A percentile compares a stretch with the other conserved stretches of the same genome.
Evolutionary conservation across 176 grass and related monocot genomes (phyloP).

Genomic region (Ananas comosus): DNA sequence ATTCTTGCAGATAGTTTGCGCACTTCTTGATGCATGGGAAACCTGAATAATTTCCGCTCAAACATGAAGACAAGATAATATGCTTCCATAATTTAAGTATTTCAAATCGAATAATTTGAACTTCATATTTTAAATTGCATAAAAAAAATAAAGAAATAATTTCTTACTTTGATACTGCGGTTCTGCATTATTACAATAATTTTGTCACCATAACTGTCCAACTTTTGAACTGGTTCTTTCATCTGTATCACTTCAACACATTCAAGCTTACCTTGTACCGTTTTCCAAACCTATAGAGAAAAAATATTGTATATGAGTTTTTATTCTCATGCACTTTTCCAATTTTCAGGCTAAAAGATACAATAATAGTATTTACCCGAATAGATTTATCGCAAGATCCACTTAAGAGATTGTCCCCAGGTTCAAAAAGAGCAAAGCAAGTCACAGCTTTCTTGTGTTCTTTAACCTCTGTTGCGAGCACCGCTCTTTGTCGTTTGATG

Average conservation of each 20-base stretch:
- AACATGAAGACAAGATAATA: conserved; percentile 15
- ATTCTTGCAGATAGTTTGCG: conserved; percentile 63
- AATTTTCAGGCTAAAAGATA: background rate
- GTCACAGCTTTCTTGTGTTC: conserved; percentile 76
- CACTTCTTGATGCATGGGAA: conserved; percentile 64
- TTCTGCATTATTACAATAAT: conserved; percentile 59
- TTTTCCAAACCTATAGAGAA: conserved; percentile 77
- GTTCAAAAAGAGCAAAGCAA: conserved; percentile 67
- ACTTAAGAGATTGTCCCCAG: conserved; percentile 69
- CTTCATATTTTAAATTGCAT: background rate
- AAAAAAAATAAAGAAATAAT: background rate
- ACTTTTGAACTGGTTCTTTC: conserved; percentile 68
- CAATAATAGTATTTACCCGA: conserved; percentile 43
- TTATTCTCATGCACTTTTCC: background rate
- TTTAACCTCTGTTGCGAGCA: conserved; percentile 70
- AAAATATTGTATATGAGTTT: background rate
- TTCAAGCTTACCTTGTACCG: conserved; percentile 65
- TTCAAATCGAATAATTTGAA: conserved; percentile 19
- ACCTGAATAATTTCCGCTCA: conserved; percentile 39
- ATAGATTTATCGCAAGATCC: conserved; percentile 92
- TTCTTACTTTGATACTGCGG: conserved; percentile 53
- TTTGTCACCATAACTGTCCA: conserved; percentile 51
- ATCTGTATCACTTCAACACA: conserved; percentile 79
- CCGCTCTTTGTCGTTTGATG: conserved; percentile 69
- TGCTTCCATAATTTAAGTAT: background rate